Conservation (phyloP, 768 basidiomycete genomes). For the Rhodotorula taiwanensis region DNA sequence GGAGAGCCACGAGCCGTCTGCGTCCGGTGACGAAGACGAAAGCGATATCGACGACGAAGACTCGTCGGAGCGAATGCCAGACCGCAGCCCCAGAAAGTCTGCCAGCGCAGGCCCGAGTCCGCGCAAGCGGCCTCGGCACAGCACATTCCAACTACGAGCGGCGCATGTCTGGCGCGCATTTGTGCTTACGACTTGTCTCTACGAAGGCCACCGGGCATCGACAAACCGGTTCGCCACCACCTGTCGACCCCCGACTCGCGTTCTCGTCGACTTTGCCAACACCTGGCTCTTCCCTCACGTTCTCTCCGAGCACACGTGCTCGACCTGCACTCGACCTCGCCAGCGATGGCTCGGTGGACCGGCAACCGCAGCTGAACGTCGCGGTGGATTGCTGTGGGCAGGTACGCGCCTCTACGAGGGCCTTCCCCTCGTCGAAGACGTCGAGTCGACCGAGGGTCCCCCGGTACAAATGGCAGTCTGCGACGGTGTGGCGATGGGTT, state of each 20-base stretch:
- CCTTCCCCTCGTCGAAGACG: slow-evolving; percentile 3
- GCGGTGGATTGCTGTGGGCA: background rate
- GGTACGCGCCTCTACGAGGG: background rate
- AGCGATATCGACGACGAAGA: background rate
- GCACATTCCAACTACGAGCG: background rate
- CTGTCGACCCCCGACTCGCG: background rate
- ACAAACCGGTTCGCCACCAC: background rate
- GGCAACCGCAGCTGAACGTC: slow-evolving; percentile 1
- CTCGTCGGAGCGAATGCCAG: no score
- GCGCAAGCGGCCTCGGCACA: no score
- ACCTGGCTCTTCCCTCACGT: background rate
- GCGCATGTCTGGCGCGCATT: slow-evolving; percentile 17
- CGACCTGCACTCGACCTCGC: background rate
- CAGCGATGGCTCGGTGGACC: background rate
- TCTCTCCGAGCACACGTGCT: slow-evolving; percentile 1
- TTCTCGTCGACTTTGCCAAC: slow-evolving; percentile 17
- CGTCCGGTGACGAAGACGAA: background rate
- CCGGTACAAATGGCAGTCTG: slow-evolving; percentile 16
- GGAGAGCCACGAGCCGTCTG: background rate
- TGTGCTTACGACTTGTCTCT: slow-evolving; percentile 6
- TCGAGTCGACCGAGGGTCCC: background rate
- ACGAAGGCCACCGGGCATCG: background rate
- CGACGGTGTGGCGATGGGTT: slow-evolving; percentile 26
- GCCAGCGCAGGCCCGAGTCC: no score
- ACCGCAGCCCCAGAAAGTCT: background rate